Base-by-base conservation (phyloP, 768 basidiomycete genomes). In the Scleroderma bovista region DNA sequence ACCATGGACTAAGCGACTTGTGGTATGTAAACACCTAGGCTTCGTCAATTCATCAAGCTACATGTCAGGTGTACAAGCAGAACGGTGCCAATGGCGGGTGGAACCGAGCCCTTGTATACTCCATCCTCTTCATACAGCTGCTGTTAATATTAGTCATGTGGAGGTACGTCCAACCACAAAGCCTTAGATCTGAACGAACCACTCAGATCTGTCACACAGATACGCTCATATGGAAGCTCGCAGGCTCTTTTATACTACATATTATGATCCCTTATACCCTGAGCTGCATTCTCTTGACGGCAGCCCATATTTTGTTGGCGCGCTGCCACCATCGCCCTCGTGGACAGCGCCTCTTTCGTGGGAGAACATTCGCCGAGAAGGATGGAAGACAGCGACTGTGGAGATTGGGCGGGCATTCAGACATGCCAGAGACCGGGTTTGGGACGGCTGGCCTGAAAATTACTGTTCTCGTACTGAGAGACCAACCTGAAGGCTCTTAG, bases 211-310 rank as follows among this genome's bases (percentile, higher is more conserved):
- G 26, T 39, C 42, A 4, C 52, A 81, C 9, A 67, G 66, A 55
- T 69, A 63, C 34, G 86, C 56, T 54, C 80, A 57, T 73, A 75
- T 51, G 57, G 67, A 42, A 62, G 79, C 84, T 40, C 73, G 64
- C 59, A 71, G 77, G 20, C 69, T 80, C 26, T 89, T 86, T 66
- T 72, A 88, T 57, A 84, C 81, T 52, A 83, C 78, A 51, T 89
- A 88, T 57, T 88, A 84, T 58, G 86, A 91, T 61, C 83, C 88
- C 50, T 80, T 86, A 67, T 79, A 86, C 61, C 82, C 84, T 15
- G 83, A 88, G 59, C 74, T 88, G 47, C 77, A 86, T 61, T 66
- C 83, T 39, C 44, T 77, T 72, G 68, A 62, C 64, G 57, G 51
- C 23, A 52, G 36, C 44, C 55, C 65, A 47, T 57, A 48, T 50